Evolutionary conservation across 805 yeast species (phyloP).

Genomic region (Wilhelminamyces savonicus): DNA sequence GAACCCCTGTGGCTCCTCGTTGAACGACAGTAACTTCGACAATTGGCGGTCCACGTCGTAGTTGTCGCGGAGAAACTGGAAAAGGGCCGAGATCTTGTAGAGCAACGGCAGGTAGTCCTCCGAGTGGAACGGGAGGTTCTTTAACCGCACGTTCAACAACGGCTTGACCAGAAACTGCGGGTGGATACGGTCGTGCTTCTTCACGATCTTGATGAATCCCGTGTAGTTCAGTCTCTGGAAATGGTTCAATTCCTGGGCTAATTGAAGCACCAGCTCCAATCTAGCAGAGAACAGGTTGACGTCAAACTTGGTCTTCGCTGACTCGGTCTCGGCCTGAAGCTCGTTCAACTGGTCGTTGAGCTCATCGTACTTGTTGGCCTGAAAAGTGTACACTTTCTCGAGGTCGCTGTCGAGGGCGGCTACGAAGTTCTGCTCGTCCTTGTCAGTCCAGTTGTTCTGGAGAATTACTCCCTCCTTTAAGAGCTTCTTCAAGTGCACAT

Average conservation of each 20-base stretch:
- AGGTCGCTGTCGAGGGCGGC: constrained; percentile 59
- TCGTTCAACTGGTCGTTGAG: constrained; percentile 58
- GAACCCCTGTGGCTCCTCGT: constrained; percentile 35
- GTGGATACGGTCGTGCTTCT: constrained; percentile 92
- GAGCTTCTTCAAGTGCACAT: constrained; percentile 57
- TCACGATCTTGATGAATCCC: constrained; percentile 90
- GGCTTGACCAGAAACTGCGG: constrained; percentile 87
- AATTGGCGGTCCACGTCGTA: constrained; percentile 44
- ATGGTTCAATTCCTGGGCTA: constrained; percentile 81
- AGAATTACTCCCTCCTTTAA: constrained; percentile 60
- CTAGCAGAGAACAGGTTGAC: constrained; percentile 56
- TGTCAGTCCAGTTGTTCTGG: constrained; percentile 54
- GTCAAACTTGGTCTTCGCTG: constrained; percentile 38
- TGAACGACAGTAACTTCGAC: constrained; percentile 43
- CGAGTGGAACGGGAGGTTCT: constrained; percentile 82
- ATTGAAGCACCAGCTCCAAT: constrained; percentile 66
- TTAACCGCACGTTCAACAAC: constrained; percentile 78
- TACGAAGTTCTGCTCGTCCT: constrained; percentile 67
- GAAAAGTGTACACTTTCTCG: constrained; percentile 74
- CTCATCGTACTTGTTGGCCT: constrained; percentile 58
- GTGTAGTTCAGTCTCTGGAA: constrained; percentile 91
- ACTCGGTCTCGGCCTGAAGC: constrained; percentile 53
- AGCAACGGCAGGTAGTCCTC: constrained; percentile 93
- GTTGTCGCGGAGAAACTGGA: constrained; percentile 76
- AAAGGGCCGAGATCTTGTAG: constrained; percentile 74